Conservation (phyloP, 345 rosid species). For the Rhizophora apiculata region DNA sequence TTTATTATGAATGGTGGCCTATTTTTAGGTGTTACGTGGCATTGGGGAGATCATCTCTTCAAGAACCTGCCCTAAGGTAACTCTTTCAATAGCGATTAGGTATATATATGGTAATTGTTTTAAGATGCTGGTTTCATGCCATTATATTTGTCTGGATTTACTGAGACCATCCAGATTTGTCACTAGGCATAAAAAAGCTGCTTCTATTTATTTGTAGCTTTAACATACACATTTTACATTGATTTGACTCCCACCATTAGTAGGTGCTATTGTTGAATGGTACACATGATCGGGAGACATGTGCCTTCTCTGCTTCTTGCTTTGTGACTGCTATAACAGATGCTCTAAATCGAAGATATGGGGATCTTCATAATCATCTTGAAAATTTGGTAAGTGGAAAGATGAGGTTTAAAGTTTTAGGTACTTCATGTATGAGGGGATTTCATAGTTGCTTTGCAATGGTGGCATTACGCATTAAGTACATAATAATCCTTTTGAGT, state of each 20-base stretch:
- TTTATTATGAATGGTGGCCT: neutral
- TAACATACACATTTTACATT: neutral
- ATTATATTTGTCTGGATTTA: neutral
- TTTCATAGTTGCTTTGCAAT: neutral
- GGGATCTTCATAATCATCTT: constrained; percentile 61
- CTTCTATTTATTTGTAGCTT: neutral
- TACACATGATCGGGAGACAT: constrained; percentile 77
- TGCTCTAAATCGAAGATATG: constrained; percentile 72
- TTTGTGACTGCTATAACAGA: constrained; percentile 76
- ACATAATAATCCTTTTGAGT: neutral
- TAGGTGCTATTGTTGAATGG: constrained; percentile 83
- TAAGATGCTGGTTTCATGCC: constrained; percentile 7
- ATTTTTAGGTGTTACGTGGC: constrained; percentile 70
- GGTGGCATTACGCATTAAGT: neutral
- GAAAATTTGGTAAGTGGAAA: constrained; percentile 53
- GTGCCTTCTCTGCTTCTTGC: constrained; percentile 69
- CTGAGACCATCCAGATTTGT: neutral
- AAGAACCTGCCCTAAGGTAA: constrained; percentile 78
- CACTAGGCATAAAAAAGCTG: neutral
- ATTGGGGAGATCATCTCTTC: constrained; percentile 82
- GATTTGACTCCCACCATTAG: constrained; percentile 2
- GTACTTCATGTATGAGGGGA: neutral
- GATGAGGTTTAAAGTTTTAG: constrained; percentile 4
- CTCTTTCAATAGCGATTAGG: neutral
- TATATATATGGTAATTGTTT: neutral